A percentile compares a stretch with the other conserved stretches of the same genome.
phyloP scores from a whole-genome alignment of 1,139 yeast species.

The Geotrichum siamense region DNA sequence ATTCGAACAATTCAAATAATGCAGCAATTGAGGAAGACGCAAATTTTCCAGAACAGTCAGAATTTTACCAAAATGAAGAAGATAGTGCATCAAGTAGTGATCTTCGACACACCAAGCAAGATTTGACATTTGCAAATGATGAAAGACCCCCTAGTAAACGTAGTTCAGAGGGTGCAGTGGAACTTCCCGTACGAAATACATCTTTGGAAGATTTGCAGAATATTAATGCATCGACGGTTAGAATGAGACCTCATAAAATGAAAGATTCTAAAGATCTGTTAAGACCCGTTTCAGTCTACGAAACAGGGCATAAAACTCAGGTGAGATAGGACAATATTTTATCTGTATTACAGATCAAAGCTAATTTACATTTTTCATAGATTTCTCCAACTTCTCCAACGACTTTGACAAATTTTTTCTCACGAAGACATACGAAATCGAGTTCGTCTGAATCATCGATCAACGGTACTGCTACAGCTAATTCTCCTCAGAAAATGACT shows the following conservation, averaged over 20 bases:
- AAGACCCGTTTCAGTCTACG: conserved; percentile 10
- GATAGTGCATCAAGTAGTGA: not conserved
- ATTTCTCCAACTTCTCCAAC: conserved; percentile 41
- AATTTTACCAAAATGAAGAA: conserved; percentile 2
- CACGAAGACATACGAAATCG: conserved; percentile 52
- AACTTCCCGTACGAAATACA: conserved; percentile 12
- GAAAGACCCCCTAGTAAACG: too few species aligned
- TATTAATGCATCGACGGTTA: conserved; percentile 6
- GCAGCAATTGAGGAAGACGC: conserved; percentile 11
- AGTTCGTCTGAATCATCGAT: conserved; percentile 49
- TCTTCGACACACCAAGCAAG: conserved; percentile 5
- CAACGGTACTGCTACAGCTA: conserved; percentile 6
- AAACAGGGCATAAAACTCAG: conserved; percentile 7
- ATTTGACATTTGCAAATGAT: conserved; percentile 6
- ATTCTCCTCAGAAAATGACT: conserved; percentile 8
- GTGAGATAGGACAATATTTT: conserved; percentile 1
- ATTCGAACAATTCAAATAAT: conserved; percentile 19
- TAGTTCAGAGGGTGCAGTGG: not conserved
- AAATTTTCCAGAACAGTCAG: not conserved
- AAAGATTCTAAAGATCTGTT: conserved; percentile 9
- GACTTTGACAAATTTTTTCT: conserved; percentile 42
- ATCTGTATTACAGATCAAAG: not conserved
- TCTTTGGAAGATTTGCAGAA: conserved; percentile 14
- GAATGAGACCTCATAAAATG: conserved; percentile 9
- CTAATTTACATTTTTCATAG: conserved; percentile 10